phyloP scores from a whole-genome alignment of 225 moss, liverwort and hornwort species.

The Marchantia paleacea region DNA sequence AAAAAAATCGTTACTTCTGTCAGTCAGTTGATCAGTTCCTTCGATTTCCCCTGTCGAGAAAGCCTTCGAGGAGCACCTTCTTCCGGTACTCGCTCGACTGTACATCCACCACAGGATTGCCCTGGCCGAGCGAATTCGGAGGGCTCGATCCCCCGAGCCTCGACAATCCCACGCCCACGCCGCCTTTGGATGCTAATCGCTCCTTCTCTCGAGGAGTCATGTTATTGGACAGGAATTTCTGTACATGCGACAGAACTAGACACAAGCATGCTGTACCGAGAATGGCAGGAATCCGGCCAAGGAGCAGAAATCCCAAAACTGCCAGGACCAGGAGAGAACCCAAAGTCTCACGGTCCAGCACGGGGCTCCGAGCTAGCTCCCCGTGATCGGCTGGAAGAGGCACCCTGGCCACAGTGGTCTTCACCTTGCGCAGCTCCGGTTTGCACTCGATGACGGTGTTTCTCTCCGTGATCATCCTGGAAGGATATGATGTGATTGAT shows the following conservation, averaged over 20 bases:
- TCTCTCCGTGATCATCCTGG: background rate
- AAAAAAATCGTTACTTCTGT: background rate
- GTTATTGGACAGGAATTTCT: conserved; percentile 8
- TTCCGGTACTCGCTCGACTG: conserved; percentile 43
- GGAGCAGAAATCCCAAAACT: conserved; percentile 30
- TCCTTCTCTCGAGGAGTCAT: conserved; percentile 24
- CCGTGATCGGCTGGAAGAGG: conserved; percentile 12
- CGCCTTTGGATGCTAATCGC: conserved; percentile 2
- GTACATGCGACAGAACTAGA: conserved; percentile 32
- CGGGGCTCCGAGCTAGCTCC: conserved; percentile 21
- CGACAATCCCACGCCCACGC: background rate
- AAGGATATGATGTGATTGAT: background rate
- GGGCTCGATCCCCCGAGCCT: conserved; percentile 12
- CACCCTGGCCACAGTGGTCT: conserved; percentile 6
- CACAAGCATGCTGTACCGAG: conserved; percentile 33
- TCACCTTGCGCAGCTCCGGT: conserved; percentile 28
- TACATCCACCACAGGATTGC: conserved; percentile 20
- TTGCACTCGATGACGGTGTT: conserved; percentile 9
- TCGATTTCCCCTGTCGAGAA: conserved; percentile 36
- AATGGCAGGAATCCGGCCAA: conserved; percentile 40
- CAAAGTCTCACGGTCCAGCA: conserved; percentile 28
- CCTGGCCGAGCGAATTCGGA: background rate
- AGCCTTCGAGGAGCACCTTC: conserved; percentile 40
- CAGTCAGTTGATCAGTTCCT: background rate
- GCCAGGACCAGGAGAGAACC: conserved; percentile 40